Evolutionary conservation across 257 asterid species (phyloP), one percentile per base, ranked within the genome.

Genomic region (Solanum virginianum): DNA sequence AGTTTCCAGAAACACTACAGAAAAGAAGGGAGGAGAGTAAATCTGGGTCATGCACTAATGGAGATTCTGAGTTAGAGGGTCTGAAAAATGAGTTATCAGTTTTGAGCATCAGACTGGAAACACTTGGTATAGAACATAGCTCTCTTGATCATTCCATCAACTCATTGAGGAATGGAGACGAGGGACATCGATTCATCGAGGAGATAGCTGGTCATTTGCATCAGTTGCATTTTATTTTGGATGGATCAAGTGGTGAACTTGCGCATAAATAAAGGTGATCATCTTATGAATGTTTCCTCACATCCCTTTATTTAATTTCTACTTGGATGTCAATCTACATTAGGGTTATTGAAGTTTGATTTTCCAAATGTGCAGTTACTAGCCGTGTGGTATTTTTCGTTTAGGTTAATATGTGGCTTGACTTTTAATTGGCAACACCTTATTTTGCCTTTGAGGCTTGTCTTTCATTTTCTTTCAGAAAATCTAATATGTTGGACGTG

Each of bases 151-250:
- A 89, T 74, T 89, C 93, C 11, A 88, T 92, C 63, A 86, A 85
- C 81, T 90, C 93, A 79, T 88, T 91, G 43, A 86, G 86, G 69
- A 92, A 87, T 80, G 94, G 95, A 72, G 89, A 87, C 29, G 90
- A 88, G 70, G 94, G 92, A 69, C 86, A 85, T 85, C 86, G 84
- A 71, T 86, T 86, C 41, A 57, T 91, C 20, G 84, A 83, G 85
- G 94, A 90, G 84, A 87, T 92, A 84, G 91, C 90, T 85, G 85
- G 72, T 89, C 86, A 86, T 70, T 81, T 92, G 80, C 90, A 80
- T 81, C 91, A 92, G 85, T 80, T 92, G 68, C 92, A 85, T 84
- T 88, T 79, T 53, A 14, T 79, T 53, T 53, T 55, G 18, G 66
- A 79, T 10, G 54, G 83, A 17, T 51, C 83, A 6, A 53, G 47